phyloP scores from a whole-genome alignment of 129 eudicot species.

The Chrysanthemum lavandulifolium region DNA sequence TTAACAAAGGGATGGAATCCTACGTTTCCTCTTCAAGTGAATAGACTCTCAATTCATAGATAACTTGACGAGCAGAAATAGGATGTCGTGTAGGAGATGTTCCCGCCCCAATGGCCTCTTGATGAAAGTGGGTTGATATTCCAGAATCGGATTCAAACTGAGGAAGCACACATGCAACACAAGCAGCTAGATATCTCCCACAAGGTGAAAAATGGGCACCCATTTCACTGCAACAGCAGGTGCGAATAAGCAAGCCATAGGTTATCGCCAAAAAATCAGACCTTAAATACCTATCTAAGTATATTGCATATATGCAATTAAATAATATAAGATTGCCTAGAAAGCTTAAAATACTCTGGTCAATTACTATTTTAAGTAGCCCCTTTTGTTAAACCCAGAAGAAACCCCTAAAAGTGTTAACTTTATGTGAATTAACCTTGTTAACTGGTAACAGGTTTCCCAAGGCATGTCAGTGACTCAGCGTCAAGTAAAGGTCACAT shows the following conservation, averaged over 20 bases:
- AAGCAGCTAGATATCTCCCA: slow-evolving; percentile 74
- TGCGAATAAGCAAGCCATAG: background rate
- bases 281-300: background rate
- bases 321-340: too few species aligned
- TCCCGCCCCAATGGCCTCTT: slow-evolving; percentile 47
- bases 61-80: slow-evolving; percentile 56
- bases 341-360: too few species aligned
- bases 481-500: too few species aligned
- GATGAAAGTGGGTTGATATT: slow-evolving; percentile 38
- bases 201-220: slow-evolving; percentile 87
- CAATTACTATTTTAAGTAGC: too few species aligned
- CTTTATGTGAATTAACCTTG: too few species aligned
- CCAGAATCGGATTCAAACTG: slow-evolving; percentile 53
- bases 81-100: slow-evolving; percentile 86
- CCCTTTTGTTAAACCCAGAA: too few species aligned
- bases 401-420: too few species aligned
- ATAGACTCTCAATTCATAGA: slow-evolving; percentile 70
- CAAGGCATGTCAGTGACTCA: too few species aligned
- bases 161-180: slow-evolving; percentile 74
- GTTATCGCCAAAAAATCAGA: background rate
- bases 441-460: too few species aligned
- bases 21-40: slow-evolving; percentile 68
- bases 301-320: background rate
- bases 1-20: background rate
- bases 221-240: slow-evolving; percentile 59